Evolutionary conservation across 768 basidiomycete genomes (phyloP).

Genomic region (Lactarius psammicola): DNA sequence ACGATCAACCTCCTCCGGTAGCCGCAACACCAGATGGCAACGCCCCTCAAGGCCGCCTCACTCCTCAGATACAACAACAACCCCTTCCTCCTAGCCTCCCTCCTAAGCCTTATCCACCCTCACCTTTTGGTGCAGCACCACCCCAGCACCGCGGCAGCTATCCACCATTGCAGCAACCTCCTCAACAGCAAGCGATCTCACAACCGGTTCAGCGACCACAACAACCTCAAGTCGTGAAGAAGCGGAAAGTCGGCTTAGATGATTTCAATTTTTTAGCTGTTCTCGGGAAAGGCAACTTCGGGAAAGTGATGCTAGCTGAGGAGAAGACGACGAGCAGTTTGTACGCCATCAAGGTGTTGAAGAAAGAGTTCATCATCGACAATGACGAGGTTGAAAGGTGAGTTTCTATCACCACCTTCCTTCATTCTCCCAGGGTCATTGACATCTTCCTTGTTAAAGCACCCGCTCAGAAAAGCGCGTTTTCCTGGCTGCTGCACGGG

Average conservation of each 20-base stretch:
- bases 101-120: slow-evolving; percentile 18
- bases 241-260: slow-evolving; percentile 91
- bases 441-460: slow-evolving; percentile 42
- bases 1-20: slow-evolving; percentile 22
- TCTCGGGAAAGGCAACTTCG: slow-evolving; percentile 98
- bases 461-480: slow-evolving; percentile 99
- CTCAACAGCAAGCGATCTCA: slow-evolving; percentile 34
- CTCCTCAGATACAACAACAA: slow-evolving; percentile 24
- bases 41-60: slow-evolving; percentile 17
- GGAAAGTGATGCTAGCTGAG: slow-evolving; percentile 99
- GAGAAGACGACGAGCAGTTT: slow-evolving; percentile 88
- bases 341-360: slow-evolving; percentile 99
- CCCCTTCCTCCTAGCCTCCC: slow-evolving; percentile 26
- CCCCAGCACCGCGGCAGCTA: slow-evolving; percentile 21
- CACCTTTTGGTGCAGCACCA: not conserved
- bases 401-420: slow-evolving; percentile 26
- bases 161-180: slow-evolving; percentile 14
- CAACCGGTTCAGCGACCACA: slow-evolving; percentile 37
- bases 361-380: slow-evolving; percentile 99
- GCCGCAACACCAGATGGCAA: slow-evolving; percentile 14
- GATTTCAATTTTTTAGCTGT: slow-evolving; percentile 99
- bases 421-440: not conserved
- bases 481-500: slow-evolving; percentile 93
- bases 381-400: slow-evolving; percentile 99
- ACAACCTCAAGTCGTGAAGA: slow-evolving; percentile 44